Evolutionary conservation across 2,329 filamentous ascomycete genomes (phyloP).

Genomic region (Albifimbria verrucaria): DNA sequence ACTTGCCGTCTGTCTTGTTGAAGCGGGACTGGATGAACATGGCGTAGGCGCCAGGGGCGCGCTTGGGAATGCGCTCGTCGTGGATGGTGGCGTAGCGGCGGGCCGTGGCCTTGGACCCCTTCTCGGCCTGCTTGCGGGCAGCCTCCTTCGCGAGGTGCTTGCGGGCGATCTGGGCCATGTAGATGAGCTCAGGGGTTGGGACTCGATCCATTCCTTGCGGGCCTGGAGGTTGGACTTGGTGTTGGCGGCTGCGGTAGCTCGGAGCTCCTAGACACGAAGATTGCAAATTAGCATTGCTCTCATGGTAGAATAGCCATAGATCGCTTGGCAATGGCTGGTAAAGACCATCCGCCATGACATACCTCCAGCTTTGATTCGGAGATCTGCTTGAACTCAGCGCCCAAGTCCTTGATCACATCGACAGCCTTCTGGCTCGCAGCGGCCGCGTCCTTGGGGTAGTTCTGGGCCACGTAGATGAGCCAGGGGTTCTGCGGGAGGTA

Average conservation of each 20-base stretch:
- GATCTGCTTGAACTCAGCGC: conserved; percentile 35
- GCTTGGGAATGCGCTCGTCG: conserved; percentile 48
- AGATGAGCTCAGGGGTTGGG: conserved; percentile 36
- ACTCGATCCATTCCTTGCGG: conserved; percentile 50
- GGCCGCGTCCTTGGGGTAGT: conserved; percentile 13
- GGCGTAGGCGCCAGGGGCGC: conserved; percentile 25
- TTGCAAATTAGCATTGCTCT: too few species aligned
- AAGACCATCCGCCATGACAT: conserved; percentile 24
- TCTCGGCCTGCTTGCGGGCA: conserved; percentile 42
- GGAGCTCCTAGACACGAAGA: conserved; percentile 22
- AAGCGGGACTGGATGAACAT: conserved; percentile 27
- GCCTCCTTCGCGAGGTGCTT: conserved; percentile 33
- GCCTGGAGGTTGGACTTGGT: conserved; percentile 35
- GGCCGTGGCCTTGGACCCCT: conserved; percentile 21
- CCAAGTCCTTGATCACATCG: conserved; percentile 22
- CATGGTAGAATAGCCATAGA: too few species aligned
- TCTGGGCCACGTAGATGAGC: conserved; percentile 34
- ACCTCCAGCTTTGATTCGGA: conserved; percentile 41
- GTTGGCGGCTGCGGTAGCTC: conserved; percentile 35
- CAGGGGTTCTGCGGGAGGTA: conserved; percentile 29
- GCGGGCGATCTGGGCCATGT: conserved; percentile 47
- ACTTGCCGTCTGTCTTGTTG: conserved; percentile 2
- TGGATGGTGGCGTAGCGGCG: conserved; percentile 23
- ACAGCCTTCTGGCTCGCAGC: conserved; percentile 2
- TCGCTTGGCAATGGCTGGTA: not conserved